Evolutionary conservation across 495 filamentous ascomycete genomes (phyloP).

Genomic region (Hypoxylon lienhwacheense): DNA sequence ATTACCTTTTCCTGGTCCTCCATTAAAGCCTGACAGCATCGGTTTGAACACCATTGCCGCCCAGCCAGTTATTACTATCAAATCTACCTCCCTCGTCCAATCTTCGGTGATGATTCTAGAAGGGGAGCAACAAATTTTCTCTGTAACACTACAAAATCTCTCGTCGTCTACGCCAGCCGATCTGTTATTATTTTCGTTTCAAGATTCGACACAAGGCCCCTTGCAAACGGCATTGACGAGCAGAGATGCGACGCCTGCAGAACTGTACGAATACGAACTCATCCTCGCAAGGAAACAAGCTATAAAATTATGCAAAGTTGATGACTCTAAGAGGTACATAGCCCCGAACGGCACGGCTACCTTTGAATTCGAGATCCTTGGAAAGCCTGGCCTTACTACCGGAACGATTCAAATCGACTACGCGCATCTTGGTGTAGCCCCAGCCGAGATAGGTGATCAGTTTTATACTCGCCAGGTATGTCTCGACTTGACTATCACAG

Average conservation of each 20-base stretch:
- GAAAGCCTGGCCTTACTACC: slow-evolving; percentile 81
- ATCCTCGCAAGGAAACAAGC: slow-evolving; percentile 75
- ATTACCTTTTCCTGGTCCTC: slow-evolving; percentile 39
- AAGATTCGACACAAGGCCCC: slow-evolving; percentile 79
- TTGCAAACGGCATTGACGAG: slow-evolving; percentile 73
- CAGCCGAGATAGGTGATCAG: slow-evolving; percentile 63
- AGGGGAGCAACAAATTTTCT: slow-evolving; percentile 77
- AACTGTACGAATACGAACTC: slow-evolving; percentile 83
- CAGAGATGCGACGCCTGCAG: slow-evolving; percentile 72
- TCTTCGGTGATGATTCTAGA: slow-evolving; percentile 89
- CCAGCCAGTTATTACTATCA: slow-evolving; percentile 76
- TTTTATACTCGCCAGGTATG: slow-evolving; percentile 86
- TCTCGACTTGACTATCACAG: slow-evolving; percentile 81
- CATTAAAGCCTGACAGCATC: slow-evolving; percentile 52
- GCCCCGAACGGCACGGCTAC: slow-evolving; percentile 66
- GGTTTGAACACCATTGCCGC: slow-evolving; percentile 70
- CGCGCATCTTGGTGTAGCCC: slow-evolving; percentile 65
- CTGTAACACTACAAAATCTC: slow-evolving; percentile 76
- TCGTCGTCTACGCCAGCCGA: slow-evolving; percentile 74
- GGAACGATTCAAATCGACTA: slow-evolving; percentile 85
- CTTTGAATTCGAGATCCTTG: slow-evolving; percentile 82
- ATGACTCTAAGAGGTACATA: slow-evolving; percentile 59
- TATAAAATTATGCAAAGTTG: slow-evolving; percentile 62
- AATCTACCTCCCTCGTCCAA: slow-evolving; percentile 76
- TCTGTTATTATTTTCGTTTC: slow-evolving; percentile 82